These are phyloP conservation scores for Pythium vanterpoolii DNA, from an alignment of 352 stramenopile genomes.

Conservation along the genomic window DNA sequence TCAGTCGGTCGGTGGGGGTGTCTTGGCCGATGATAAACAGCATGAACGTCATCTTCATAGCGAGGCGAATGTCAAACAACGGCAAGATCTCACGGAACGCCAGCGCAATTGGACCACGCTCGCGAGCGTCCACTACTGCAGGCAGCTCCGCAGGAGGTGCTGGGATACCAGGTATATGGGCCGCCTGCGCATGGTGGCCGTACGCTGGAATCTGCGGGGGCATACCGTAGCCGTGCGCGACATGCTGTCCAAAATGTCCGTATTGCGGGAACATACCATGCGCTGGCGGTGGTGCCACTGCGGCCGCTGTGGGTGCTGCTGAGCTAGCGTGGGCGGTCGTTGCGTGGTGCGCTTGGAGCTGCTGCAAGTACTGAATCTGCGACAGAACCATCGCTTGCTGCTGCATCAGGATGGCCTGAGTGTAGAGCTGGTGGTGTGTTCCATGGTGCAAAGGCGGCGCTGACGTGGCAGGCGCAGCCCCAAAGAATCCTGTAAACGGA, in stretches of 20 bases:
- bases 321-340: background rate
- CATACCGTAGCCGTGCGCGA: slow-evolving; percentile 22
- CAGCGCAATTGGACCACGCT: slow-evolving; percentile 34
- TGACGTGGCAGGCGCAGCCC: slow-evolving; percentile 3
- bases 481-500: slow-evolving; percentile 20
- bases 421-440: slow-evolving; percentile 46
- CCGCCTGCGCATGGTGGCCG: slow-evolving; percentile 9
- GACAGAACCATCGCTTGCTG: slow-evolving; percentile 71
- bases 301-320: background rate
- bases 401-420: slow-evolving; percentile 69
- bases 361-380: slow-evolving; percentile 83
- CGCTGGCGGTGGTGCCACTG: background rate
- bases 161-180: background rate
- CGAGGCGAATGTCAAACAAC: slow-evolving; percentile 72
- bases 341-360: slow-evolving; percentile 44
- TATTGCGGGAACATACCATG: slow-evolving; percentile 10
- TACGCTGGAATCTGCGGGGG: slow-evolving; percentile 14
- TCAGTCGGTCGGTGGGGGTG: slow-evolving; percentile 65
- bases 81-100: slow-evolving; percentile 52
- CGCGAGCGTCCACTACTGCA: slow-evolving; percentile 4
- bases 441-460: slow-evolving; percentile 18
- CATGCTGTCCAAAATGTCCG: slow-evolving; percentile 22
- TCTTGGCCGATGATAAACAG: slow-evolving; percentile 87
- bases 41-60: slow-evolving; percentile 88
- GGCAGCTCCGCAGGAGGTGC: slow-evolving; percentile 9